Conservation (phyloP, 2,329 filamentous ascomycete species). For the Calonectria hawksworthii region DNA sequence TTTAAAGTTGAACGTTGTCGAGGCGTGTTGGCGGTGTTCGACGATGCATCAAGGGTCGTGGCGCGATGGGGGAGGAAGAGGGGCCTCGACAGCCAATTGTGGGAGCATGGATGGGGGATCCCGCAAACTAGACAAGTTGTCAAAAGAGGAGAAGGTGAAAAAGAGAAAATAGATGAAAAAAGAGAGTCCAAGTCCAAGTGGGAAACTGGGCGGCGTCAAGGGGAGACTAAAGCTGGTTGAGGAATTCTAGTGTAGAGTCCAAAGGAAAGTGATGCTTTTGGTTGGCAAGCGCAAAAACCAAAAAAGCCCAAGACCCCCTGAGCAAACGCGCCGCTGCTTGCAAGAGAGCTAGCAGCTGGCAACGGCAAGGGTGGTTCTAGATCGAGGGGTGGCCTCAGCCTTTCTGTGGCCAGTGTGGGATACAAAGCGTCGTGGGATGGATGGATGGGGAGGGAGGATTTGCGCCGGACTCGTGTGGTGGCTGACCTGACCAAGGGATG, state of each 20-base stretch:
- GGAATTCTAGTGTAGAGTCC: slow-evolving; percentile 31
- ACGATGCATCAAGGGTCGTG: slow-evolving; percentile 48
- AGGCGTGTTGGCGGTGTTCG: slow-evolving; percentile 31
- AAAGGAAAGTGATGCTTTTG: slow-evolving; percentile 30
- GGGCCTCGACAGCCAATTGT: slow-evolving; percentile 44
- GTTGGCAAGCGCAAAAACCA: slow-evolving; percentile 35
- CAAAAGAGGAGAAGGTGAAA: slow-evolving; percentile 4
- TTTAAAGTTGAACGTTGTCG: slow-evolving; percentile 20
- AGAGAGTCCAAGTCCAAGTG: slow-evolving; percentile 11
- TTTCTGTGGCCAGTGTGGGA: slow-evolving; percentile 33
- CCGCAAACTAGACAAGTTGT: slow-evolving; percentile 13
- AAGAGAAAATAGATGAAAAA: background rate
- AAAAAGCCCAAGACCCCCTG: slow-evolving; percentile 41
- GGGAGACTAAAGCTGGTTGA: slow-evolving; percentile 33
- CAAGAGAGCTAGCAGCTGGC: slow-evolving; percentile 44
- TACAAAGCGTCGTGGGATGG: slow-evolving; percentile 6
- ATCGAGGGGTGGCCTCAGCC: slow-evolving; percentile 48
- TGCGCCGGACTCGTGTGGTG: slow-evolving; percentile 18
- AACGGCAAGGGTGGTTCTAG: slow-evolving; percentile 43
- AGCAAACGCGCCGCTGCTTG: slow-evolving; percentile 44
- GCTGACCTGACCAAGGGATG: slow-evolving; percentile 22
- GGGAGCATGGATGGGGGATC: slow-evolving; percentile 43
- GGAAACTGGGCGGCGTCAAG: slow-evolving; percentile 14
- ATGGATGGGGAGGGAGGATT: slow-evolving; percentile 3
- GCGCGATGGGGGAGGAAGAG: slow-evolving; percentile 38